phyloP scores from a whole-genome alignment of 2,329 filamentous ascomycete genomes.

The Aspergillus sp. region DNA sequence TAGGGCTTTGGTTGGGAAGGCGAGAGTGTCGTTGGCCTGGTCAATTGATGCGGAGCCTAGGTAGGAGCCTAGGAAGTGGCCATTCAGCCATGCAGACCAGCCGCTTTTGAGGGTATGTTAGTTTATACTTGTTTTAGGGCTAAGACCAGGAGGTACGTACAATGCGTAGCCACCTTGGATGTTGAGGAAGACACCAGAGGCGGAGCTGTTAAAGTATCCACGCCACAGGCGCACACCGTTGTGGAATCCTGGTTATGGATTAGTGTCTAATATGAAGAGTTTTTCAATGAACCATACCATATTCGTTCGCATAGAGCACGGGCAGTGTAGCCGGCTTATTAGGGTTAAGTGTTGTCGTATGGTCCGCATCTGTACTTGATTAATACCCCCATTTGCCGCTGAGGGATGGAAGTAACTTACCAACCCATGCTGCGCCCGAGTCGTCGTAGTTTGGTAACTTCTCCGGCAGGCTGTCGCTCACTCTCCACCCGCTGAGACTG shows the following conservation, averaged over 20 bases:
- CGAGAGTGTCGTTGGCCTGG: slow-evolving; percentile 38
- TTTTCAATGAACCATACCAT: slow-evolving; percentile 24
- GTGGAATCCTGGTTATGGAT: slow-evolving; percentile 36
- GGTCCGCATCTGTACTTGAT: slow-evolving; percentile 34
- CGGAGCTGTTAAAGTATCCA: slow-evolving; percentile 41
- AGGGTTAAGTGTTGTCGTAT: slow-evolving; percentile 43
- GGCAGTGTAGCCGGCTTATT: slow-evolving; percentile 44
- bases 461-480: slow-evolving; percentile 47
- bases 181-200: slow-evolving; percentile 46
- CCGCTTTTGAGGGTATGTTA: slow-evolving; percentile 37
- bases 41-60: slow-evolving; percentile 40
- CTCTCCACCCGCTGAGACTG: slow-evolving; percentile 38
- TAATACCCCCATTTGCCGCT: not conserved
- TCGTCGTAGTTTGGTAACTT: slow-evolving; percentile 43
- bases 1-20: slow-evolving; percentile 53
- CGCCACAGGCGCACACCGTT: slow-evolving; percentile 48
- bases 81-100: slow-evolving; percentile 60
- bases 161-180: slow-evolving; percentile 55
- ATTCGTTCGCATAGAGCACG: slow-evolving; percentile 49
- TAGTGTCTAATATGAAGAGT: not conserved
- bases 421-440: slow-evolving; percentile 36
- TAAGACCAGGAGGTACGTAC: slow-evolving; percentile 18
- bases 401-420: slow-evolving; percentile 19
- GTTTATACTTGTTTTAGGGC: not conserved
- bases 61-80: slow-evolving; percentile 56